phyloP scores from a whole-genome alignment of 1,139 yeast genomes.

The Yamadazyma conglobata region DNA sequence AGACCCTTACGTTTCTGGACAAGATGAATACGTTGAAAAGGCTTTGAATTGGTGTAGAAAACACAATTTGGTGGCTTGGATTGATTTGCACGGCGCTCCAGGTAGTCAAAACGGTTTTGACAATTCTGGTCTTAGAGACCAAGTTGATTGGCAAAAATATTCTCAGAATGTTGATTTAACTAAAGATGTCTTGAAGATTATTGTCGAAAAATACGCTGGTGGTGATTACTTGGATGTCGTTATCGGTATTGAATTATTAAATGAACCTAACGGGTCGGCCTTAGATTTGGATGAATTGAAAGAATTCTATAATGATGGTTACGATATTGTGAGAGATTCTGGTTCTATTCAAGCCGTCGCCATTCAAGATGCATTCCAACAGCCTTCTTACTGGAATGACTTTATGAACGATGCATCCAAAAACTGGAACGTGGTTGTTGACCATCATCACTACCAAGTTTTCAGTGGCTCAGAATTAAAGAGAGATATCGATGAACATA shows the following conservation, averaged over 20 bases:
- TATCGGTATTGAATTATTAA: conserved; percentile 78
- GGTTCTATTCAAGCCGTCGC: conserved; percentile 53
- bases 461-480: conserved; percentile 63
- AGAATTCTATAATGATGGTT: conserved; percentile 56
- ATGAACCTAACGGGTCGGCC: conserved; percentile 82
- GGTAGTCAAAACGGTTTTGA: conserved; percentile 98
- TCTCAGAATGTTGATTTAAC: conserved; percentile 51
- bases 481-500: conserved; percentile 56
- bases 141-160: conserved; percentile 49
- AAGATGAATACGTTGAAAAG: conserved; percentile 63
- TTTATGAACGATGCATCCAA: conserved; percentile 34
- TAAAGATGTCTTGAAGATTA: conserved; percentile 44
- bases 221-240: conserved; percentile 65
- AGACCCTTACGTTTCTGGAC: conserved; percentile 92
- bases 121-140: conserved; percentile 84
- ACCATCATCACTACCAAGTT: conserved; percentile 92
- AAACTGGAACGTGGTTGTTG: conserved; percentile 69
- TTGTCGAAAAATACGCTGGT: conserved; percentile 62
- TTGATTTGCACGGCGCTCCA: conserved; percentile 93
- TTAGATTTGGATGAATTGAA: conserved; percentile 58
- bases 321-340: conserved; percentile 44
- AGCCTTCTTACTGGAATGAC: conserved; percentile 60
- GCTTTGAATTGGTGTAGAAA: conserved; percentile 76
- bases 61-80: conserved; percentile 72
- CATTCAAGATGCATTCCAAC: conserved; percentile 73